Base-by-base conservation (phyloP, 108 stramenopile genomes). In the Skeletonema potamos region DNA sequence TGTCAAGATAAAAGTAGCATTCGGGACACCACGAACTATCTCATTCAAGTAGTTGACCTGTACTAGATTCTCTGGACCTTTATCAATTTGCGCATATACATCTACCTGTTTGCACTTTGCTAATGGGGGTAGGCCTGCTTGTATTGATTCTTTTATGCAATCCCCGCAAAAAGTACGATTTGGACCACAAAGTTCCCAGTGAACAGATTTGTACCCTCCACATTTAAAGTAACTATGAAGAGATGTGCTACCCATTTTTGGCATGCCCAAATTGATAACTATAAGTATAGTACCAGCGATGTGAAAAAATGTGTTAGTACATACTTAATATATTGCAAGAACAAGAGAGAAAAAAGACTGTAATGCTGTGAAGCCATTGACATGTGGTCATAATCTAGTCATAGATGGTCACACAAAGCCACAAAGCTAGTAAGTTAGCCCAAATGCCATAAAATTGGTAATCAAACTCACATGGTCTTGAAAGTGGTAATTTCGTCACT, bases 251-350 rank as follows among this genome's bases (percentile, higher is more conserved):
- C 67, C 67, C 67, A 68, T 68, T 57, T 68, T 68, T 26, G 67
- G 67, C 54, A 68, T 57, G 22, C 67, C 67, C 4, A 68, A 37
- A 36, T 68, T 68, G 56, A 68, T 57, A 54, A 68, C 26, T 68
- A 44, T 34, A 7, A 7, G 7, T 34, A 34, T 34, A n/a, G n/a
- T n/a, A n/a, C n/a, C n/a, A n/a, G n/a, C n/a, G n/a, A n/a, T n/a
- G n/a, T n/a, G n/a, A n/a, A n/a, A n/a, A n/a, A n/a, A n/a, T n/a
- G n/a, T n/a, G n/a, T n/a, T n/a, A n/a, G n/a, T n/a, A n/a, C n/a
- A n/a, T n/a, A n/a, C n/a, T n/a, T n/a, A n/a, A n/a, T n/a, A n/a
- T n/a, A n/a, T n/a, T n/a, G n/a, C n/a, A n/a, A 41, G 39, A 2
- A 10, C n/a, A 37, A 0, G 36, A 41, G 39, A 37, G 36, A 11